A percentile compares a stretch with the other conserved stretches of the same genome.
These are phyloP conservation scores for Garcia nutans DNA, from an alignment of 345 rosid species.

Conservation along the genomic window DNA sequence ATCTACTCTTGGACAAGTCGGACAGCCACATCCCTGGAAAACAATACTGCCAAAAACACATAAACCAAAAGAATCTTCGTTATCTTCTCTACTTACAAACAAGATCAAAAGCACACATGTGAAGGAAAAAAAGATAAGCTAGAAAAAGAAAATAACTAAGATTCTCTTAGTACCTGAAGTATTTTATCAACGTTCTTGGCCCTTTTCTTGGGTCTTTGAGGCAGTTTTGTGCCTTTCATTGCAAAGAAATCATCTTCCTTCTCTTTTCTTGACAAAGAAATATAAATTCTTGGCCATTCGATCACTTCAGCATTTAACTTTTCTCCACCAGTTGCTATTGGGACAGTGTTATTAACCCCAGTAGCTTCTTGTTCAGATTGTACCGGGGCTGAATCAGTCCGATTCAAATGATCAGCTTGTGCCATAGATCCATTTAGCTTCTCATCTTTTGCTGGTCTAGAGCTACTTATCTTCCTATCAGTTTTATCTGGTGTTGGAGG, in stretches of 20 bases:
- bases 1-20: constrained; percentile 62
- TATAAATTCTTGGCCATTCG: constrained; percentile 61
- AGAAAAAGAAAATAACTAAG: no score
- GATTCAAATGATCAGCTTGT: constrained; percentile 29
- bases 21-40: constrained; percentile 77
- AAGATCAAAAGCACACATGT: background rate
- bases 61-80: background rate
- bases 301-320: constrained; percentile 31
- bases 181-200: constrained; percentile 62
- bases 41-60: constrained; percentile 49
- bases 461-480: constrained; percentile 40
- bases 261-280: constrained; percentile 56
- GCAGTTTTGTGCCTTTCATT: constrained; percentile 71
- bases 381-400: constrained; percentile 14
- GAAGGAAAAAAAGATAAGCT: background rate
- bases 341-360: background rate
- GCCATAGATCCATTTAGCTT: constrained; percentile 40
- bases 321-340: constrained; percentile 19
- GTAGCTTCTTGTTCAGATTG: constrained; percentile 31
- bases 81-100: background rate
- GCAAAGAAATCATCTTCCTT: constrained; percentile 70
- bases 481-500: constrained; percentile 48
- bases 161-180: constrained; percentile 45
- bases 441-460: constrained; percentile 35
- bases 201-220: constrained; percentile 68